Evolutionary conservation across 78 protist genomes (phyloP), one percentile per base, ranked within the genome.

Genomic region (Emiliania huxleyi): DNA sequence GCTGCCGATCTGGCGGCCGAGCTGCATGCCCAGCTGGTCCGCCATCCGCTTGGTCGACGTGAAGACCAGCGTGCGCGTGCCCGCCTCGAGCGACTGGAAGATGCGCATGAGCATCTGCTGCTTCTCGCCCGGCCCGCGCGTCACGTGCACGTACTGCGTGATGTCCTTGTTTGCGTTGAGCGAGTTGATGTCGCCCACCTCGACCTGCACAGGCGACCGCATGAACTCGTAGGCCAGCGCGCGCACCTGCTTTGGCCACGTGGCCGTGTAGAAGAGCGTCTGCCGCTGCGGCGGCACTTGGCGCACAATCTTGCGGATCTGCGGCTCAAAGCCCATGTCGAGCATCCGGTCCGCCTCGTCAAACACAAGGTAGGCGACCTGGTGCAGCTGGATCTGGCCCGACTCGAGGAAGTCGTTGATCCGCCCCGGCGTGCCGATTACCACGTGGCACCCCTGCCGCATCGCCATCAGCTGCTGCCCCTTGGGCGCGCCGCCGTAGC

Each of bases 361-460:
- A 25, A 97, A 23, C 21, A 98, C 99, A 29, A 99, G 95, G 94
- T 98, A 98, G 26, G 33, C 43, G 44, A 81, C 98, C 45, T 98
- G 94, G 38, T 48, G 2, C 55, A 99, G 93, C 92, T 91, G 94
- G 43, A 97, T 94, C 35, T 26, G 44, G 23, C 98, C 97, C 33
- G 26, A 0, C 40, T 95, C 94, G 26, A 97, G 92, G 25, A 99
- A 56, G 95, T 99, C 99, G 83, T 96, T 95, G 42, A 99, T 88
- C 22, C 99, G 95, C 38, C 99, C 99, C 26, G 99, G 99, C 2
- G 99, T 99, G 44, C 99, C 99, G 83, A 99, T 94, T 52, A 96
- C 93, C 48, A 99, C 93, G 33, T 98, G 96, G 12, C 26, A 93
- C 19, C 97, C 98, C 35, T 77, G 29, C 49, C 91, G 79, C 69